These are phyloP conservation scores for Coniferiporia weirii DNA, from an alignment of 1,284 basidiomycete genomes.

Conservation along the genomic window DNA sequence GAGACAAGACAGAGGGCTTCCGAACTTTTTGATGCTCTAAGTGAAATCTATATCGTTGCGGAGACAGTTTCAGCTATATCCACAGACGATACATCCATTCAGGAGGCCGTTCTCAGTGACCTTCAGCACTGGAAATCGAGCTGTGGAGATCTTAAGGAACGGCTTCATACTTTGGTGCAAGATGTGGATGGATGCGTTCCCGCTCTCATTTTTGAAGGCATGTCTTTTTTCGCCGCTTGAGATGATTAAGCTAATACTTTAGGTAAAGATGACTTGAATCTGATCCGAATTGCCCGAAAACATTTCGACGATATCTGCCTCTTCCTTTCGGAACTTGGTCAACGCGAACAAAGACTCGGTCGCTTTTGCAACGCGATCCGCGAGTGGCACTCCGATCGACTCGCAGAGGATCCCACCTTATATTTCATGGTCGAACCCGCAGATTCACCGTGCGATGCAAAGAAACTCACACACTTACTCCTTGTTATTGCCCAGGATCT, in stretches of 20 bases:
- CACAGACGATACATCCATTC: background rate
- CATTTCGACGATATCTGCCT: background rate
- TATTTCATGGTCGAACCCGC: background rate
- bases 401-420: background rate
- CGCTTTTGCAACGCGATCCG: constrained; percentile 1
- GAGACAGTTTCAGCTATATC: background rate
- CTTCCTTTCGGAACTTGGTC: background rate
- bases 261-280: background rate
- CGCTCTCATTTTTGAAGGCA: constrained; percentile 5
- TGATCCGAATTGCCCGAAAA: background rate
- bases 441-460: background rate
- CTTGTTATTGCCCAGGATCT: constrained; percentile 13
- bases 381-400: background rate
- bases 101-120: background rate
- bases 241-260: background rate
- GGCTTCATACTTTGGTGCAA: background rate
- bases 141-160: background rate
- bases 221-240: background rate
- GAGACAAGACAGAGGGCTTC: background rate
- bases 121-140: constrained; percentile 3
- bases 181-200: background rate
- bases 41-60: constrained; percentile 1
- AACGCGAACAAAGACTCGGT: background rate
- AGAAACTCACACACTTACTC: constrained; percentile 2
- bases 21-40: background rate